phyloP scores from a whole-genome alignment of 148 eudicot genomes.

The Chenopodium formosanum region DNA sequence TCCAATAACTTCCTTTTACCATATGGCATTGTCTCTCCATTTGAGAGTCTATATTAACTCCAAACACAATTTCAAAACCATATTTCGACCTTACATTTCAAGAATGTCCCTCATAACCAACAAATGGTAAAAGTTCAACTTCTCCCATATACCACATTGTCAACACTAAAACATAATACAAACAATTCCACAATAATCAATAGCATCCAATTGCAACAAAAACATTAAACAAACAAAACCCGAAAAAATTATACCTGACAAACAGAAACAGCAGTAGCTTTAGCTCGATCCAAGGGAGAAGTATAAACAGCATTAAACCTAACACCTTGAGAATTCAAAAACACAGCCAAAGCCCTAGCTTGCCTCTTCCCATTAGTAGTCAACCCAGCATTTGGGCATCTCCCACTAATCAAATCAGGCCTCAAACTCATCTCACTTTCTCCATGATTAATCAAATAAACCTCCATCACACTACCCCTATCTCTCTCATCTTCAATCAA shows the following conservation, averaged over 20 bases:
- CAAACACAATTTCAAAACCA: neutral
- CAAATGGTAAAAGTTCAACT: neutral
- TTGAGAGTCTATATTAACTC: no score
- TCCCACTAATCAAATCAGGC: conserved; percentile 80
- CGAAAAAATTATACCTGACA: conserved; percentile 57
- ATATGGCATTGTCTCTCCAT: neutral
- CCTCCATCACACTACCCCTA: conserved; percentile 46
- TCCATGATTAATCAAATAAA: conserved; percentile 73
- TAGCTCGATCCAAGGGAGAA: conserved; percentile 94
- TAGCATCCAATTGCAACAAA: neutral
- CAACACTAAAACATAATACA: no score
- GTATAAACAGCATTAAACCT: conserved; percentile 76
- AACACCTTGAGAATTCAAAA: conserved; percentile 79
- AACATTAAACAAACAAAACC: no score
- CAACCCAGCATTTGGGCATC: conserved; percentile 60
- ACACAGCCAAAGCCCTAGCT: conserved; percentile 88
- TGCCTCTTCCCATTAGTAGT: conserved; percentile 81
- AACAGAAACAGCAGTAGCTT: conserved; percentile 69
- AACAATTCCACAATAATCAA: neutral
- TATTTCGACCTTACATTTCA: neutral
- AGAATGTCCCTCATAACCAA: neutral
- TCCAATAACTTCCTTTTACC: neutral
- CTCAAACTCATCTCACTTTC: conserved; percentile 80
- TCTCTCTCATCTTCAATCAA: conserved; percentile 37
- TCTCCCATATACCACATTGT: neutral